Conservation (phyloP, 2,329 filamentous ascomycete species). For the Neofusicoccum sp. region DNA sequence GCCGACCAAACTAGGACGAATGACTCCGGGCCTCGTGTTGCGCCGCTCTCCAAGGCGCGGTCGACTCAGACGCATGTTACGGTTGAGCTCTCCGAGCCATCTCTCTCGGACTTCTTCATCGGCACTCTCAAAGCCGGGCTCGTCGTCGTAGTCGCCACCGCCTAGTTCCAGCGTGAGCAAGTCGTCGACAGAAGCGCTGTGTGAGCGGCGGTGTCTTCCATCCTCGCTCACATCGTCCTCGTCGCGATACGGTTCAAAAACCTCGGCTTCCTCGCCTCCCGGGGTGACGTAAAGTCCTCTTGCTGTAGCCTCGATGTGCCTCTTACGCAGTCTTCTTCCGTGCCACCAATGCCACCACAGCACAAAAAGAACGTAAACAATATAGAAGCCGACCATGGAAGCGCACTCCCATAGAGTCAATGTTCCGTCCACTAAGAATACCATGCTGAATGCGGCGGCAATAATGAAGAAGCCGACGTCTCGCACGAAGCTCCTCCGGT, state of each 20-base stretch:
- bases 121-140: constrained; percentile 65
- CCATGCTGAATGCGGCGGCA: constrained; percentile 82
- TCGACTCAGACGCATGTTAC: constrained; percentile 87
- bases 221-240: constrained; percentile 47
- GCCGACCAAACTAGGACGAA: constrained; percentile 89
- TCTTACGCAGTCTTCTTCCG: constrained; percentile 62
- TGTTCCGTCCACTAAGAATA: constrained; percentile 81
- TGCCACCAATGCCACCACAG: constrained; percentile 91
- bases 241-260: constrained; percentile 55
- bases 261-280: constrained; percentile 60
- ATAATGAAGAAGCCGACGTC: constrained; percentile 92
- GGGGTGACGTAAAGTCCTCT: constrained; percentile 72
- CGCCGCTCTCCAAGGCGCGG: constrained; percentile 65
- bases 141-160: constrained; percentile 52
- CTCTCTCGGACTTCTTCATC: constrained; percentile 65
- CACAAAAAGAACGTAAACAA: constrained; percentile 86
- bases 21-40: constrained; percentile 72
- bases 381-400: constrained; percentile 87
- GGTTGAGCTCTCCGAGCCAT: constrained; percentile 78
- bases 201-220: constrained; percentile 31
- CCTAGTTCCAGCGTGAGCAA: constrained; percentile 63
- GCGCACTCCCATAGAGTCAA: constrained; percentile 87
- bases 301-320: constrained; percentile 69
- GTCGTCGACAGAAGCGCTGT: constrained; percentile 60
- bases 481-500: constrained; percentile 83